Base-by-base conservation (phyloP, 257 asterid species). In the Solanum dulcamara region DNA sequence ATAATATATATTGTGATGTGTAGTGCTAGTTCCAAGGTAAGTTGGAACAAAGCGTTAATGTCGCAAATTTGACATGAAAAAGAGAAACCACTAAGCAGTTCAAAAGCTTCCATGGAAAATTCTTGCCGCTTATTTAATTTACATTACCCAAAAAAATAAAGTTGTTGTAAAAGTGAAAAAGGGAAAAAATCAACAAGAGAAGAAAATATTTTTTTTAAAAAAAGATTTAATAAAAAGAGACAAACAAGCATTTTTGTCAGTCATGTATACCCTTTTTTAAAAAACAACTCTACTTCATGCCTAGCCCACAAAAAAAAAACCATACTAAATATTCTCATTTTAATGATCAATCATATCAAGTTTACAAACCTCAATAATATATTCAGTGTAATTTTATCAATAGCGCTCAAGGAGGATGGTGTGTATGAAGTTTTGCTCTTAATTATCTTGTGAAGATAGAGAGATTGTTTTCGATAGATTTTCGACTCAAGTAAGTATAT, bases 201-300 rank as follows among this genome's bases (percentile, higher is more conserved):
- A 24, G 14, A 22, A 64, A 48, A 18, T 50, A 5, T 62, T 0
- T 20, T 8, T 53, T 22, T 57, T 57, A 3, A 0, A 22, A 38
- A 71, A 18, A 26, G 3, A 68, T 2, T 62, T 62, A 12, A 28
- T 85, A 90, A 77, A 84, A 83, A 86, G 77, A 89, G 93, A 92
- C 94, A 93, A 91, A 88, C 75, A 87, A 90, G 92, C 92, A 88
- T 86, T 90, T 87, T 86, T 92, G 97, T 93, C 97, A 91, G 95
- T 79, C 88, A 28, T 87, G 75, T 59, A 33, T 42, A 44, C 30
- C 32, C 4, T 38, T 11, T 10, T 26, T 24, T 5, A 26, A 42
- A 24, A 14, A 40, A 24, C 11, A 9, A 42, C 81, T 75, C 59
- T 14, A 42, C 33, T 44, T 42, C 37, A 75, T 75, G 81, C 38